Evolutionary conservation across 345 rosid species (phyloP).

Genomic region (Aurinia saxatilis): DNA sequence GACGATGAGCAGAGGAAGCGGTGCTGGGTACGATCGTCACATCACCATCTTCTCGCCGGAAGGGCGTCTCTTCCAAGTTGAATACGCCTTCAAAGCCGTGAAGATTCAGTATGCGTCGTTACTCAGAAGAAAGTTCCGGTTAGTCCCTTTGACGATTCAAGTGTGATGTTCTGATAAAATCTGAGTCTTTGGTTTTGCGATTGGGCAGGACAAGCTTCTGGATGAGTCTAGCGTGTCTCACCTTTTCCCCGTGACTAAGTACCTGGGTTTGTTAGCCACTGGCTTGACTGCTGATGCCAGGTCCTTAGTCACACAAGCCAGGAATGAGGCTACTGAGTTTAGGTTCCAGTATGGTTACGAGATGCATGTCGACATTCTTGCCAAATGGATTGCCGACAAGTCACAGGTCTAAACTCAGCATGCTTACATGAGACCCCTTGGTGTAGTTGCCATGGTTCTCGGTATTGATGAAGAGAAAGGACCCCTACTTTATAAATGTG

Average conservation of each 20-base stretch:
- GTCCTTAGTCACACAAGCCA: conserved; percentile 94
- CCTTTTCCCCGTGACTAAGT: conserved; percentile 87
- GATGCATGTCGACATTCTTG: conserved; percentile 90
- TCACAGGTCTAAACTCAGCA: conserved; percentile 98
- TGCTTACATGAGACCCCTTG: conserved; percentile 99
- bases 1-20: too few species aligned
- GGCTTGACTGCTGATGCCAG: conserved; percentile 99
- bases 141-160: conserved; percentile 14
- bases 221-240: conserved; percentile 93
- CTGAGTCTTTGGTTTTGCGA: neutral
- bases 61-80: too few species aligned
- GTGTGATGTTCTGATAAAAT: neutral
- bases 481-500: conserved; percentile 90
- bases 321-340: conserved; percentile 99
- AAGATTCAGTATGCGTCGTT: conserved; percentile 91
- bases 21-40: too few species aligned
- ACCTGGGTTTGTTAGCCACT: conserved; percentile 86
- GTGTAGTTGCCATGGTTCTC: conserved; percentile 97
- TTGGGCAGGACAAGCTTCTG: conserved; percentile 89
- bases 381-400: conserved; percentile 95
- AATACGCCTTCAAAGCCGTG: too few species aligned
- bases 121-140: conserved; percentile 99
- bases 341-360: conserved; percentile 92
- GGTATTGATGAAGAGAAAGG: conserved; percentile 97
- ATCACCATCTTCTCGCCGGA: too few species aligned